Evolutionary conservation across 2,329 filamentous ascomycete genomes (phyloP), one percentile per base, ranked within the genome.

Genomic region (Fusarium sulawesiense): DNA sequence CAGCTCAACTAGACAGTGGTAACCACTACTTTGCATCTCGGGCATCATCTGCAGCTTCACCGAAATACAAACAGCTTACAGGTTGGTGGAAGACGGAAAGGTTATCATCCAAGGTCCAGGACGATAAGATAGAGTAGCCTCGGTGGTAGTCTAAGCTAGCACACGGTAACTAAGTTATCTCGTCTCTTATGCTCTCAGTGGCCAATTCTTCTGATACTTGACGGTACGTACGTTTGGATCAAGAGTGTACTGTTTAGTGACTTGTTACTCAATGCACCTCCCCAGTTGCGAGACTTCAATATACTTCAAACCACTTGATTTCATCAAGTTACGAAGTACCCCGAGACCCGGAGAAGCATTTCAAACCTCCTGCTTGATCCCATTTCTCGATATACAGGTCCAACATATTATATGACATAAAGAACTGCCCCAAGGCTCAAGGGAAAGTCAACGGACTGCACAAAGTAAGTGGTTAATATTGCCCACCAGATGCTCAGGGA

Each of bases 41-140:
- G 3, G 34, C 10, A 7, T 37, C 6, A 12, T 37, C 2, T 37
- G 34, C 34, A n/a, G 18, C 34, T n/a, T 37, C 4, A 7, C 4
- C 1, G 4, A 37, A 1, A 37, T 37, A 37, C 34, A 37, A n/a
- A n/a, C 12, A 2, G 6, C 6, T n/a, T 37, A 11, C 3, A 37
- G 6, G 18, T 3, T 12, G 10, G 34, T 12, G 6, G 18, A 4
- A 2, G 7, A n/a, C 10, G 2, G 18, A n/a, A 37, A 37, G 0
- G 18, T 4, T 37, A 3, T 12, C 10, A 0, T n/a, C 18, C 2
- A n/a, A 12, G 10, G 6, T 6, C 1, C 2, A 37, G 18, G 18
- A 37, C 1, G 10, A 37, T 12, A 7, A 0, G 2, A n/a, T 12
- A 6, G n/a, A n/a, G 34, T 12, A n/a, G 18, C 6, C 34, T 12